Percentiles rank a stretch among this genome's conserved stretches.
Conservation (phyloP, 768 basidiomycete species). For the Lentinula sp. region DNA sequence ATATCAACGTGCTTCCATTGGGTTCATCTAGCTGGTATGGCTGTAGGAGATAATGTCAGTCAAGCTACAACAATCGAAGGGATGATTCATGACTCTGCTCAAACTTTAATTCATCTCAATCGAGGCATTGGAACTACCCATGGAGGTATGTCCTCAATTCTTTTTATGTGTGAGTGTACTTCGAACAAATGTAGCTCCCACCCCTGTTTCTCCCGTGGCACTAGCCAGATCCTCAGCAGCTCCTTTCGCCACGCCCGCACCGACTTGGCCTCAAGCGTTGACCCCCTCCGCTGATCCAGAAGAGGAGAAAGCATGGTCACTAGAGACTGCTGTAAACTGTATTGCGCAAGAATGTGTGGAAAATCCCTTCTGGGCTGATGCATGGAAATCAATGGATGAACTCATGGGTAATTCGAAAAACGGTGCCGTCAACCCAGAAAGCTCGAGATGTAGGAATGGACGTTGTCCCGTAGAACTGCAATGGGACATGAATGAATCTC, state of each 20-base stretch:
- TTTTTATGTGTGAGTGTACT: no score
- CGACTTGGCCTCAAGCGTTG: neutral
- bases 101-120: constrained; percentile 18
- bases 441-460: neutral
- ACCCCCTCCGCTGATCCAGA: neutral
- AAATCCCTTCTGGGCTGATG: constrained; percentile 62
- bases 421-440: neutral
- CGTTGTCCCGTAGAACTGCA: neutral
- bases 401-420: constrained; percentile 9
- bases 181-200: constrained; percentile 46
- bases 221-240: constrained; percentile 45
- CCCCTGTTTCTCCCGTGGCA: constrained; percentile 81
- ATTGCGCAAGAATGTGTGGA: constrained; percentile 69
- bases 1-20: constrained; percentile 63
- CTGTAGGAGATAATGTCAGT: constrained; percentile 33
- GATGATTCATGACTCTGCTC: neutral
- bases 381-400: constrained; percentile 46
- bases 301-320: constrained; percentile 53
- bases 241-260: neutral
- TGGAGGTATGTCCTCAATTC: constrained; percentile 4
- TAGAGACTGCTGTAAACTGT: constrained; percentile 62
- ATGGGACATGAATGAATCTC: constrained; percentile 1
- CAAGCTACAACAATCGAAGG: neutral
- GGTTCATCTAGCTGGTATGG: constrained; percentile 57
- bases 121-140: constrained; percentile 34